Evolutionary conservation across 139 green algal genomes (phyloP).

Genomic region (Chlorella sp.): DNA sequence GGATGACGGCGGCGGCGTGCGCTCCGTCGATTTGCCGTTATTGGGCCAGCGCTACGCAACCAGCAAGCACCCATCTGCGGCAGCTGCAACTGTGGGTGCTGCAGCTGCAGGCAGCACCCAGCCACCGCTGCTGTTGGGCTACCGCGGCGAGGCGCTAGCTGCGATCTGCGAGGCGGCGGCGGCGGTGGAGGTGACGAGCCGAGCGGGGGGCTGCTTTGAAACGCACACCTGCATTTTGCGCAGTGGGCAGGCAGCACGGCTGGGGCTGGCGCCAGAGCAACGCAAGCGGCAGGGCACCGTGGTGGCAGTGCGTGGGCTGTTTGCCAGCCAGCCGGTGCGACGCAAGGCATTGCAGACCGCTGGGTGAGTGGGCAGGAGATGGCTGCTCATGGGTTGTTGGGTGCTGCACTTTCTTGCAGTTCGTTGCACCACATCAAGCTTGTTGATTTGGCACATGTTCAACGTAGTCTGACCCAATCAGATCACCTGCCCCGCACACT

Average conservation of each 20-base stretch:
- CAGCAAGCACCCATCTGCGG: constrained; percentile 43
- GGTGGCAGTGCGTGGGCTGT: constrained; percentile 43
- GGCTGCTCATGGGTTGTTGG: neutral
- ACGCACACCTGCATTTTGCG: constrained; percentile 43
- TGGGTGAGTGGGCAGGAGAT: constrained; percentile 24
- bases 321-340: constrained; percentile 55
- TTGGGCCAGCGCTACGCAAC: constrained; percentile 40
- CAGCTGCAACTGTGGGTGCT: neutral
- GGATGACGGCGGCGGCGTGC: constrained; percentile 63
- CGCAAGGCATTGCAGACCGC: constrained; percentile 5
- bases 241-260: constrained; percentile 2
- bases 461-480: neutral
- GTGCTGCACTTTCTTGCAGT: neutral
- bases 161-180: constrained; percentile 40
- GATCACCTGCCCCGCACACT: neutral
- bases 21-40: constrained; percentile 5
- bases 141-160: constrained; percentile 61
- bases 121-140: constrained; percentile 43
- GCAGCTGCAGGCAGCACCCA: neutral
- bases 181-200: constrained; percentile 53
- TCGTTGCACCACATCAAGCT: neutral
- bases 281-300: constrained; percentile 46
- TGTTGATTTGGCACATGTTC: neutral
- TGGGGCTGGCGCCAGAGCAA: constrained; percentile 41
- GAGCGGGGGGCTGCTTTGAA: constrained; percentile 62